Evolutionary conservation across 495 filamentous ascomycete species (phyloP), one percentile per base, ranked within the genome.

Genomic region (Aspergillus heteromorphus): DNA sequence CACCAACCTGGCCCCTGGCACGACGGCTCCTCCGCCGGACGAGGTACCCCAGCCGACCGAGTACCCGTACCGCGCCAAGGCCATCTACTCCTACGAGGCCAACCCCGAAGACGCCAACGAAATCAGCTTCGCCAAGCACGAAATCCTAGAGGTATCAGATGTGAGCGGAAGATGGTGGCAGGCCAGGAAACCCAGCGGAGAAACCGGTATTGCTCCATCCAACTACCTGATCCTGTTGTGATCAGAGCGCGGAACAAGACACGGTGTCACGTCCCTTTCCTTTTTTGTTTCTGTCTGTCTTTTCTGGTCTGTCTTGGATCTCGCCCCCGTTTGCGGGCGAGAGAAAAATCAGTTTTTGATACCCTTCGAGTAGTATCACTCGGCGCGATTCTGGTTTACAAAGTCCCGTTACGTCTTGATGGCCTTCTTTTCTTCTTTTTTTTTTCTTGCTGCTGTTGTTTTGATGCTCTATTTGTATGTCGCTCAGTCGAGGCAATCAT

Each of bases 151-250:
- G 68, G 92, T 98, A 52, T 95, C 89, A 41, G 93, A 98, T 62
- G 95, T 98, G 52, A 96, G 90, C 63, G 93, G 93, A 25, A 74
- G 93, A 72, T 98, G 93, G 93, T 98, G 93, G 93, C 93, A 98
- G 74, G 93, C 93, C 57, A 84, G 89, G 75, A 97, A 97, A 75
- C 82, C 90, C 67, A 96, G 72, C 58, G 93, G 93, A 65, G 91
- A 97, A 61, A 97, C 93, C 48, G 93, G 93, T 61, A 96, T 97
- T 70, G 93, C 93, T 49, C 93, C 93, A 17, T 96, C 90, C 58
- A 98, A 98, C 75, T 98, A 98, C 68, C 79, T 98, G 66, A 97
- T 97, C 70, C 76, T 98, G 64, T 83, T 98, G 83, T 98, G 80
- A 84, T 74, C 49, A 19, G n/a, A n/a, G 21, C 36, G 49, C 47